Evolutionary conservation across 768 basidiomycete genomes (phyloP).

Genomic region (Pleurotus sapidus): DNA sequence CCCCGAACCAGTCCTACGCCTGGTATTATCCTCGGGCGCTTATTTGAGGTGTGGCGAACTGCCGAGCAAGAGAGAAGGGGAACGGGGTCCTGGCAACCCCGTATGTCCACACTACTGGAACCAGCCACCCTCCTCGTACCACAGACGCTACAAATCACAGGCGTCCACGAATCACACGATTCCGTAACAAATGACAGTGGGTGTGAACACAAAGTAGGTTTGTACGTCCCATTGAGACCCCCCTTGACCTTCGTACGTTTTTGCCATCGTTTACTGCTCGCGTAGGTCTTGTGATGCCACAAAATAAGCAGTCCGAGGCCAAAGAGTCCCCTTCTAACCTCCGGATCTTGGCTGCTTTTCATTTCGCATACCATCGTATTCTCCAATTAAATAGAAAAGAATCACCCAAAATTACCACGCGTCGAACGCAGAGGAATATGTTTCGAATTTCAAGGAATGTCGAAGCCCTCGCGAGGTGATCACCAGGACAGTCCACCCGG

Average conservation of each 20-base stretch:
- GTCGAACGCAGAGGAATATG: constrained; percentile 4
- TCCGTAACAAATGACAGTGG: background rate
- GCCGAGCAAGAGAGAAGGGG: background rate
- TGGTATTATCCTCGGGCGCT: background rate
- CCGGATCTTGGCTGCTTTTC: constrained; percentile 1
- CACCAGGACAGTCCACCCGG: constrained; percentile 6
- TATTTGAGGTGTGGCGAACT: background rate
- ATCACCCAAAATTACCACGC: background rate
- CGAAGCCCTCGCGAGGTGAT: constrained; percentile 1
- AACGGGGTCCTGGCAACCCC: background rate
- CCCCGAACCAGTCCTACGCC: background rate
- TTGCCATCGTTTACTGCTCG: constrained; percentile 1
- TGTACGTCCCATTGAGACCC: constrained; percentile 2
- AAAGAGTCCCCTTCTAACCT: background rate
- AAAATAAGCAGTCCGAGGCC: constrained; percentile 6
- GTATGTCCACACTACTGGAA: background rate
- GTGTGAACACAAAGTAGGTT: background rate
- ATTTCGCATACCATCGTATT: constrained; percentile 3
- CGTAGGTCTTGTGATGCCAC: constrained; percentile 3
- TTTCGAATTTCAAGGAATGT: constrained; percentile 3
- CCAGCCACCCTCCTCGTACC: background rate
- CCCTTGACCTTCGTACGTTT: constrained; percentile 2
- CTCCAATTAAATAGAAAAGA: background rate
- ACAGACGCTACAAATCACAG: constrained; percentile 4
- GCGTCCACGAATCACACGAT: constrained; percentile 8